These are phyloP conservation scores for Rhodotorula babjevae DNA, from an alignment of 768 basidiomycete genomes.

Conservation along the genomic window DNA sequence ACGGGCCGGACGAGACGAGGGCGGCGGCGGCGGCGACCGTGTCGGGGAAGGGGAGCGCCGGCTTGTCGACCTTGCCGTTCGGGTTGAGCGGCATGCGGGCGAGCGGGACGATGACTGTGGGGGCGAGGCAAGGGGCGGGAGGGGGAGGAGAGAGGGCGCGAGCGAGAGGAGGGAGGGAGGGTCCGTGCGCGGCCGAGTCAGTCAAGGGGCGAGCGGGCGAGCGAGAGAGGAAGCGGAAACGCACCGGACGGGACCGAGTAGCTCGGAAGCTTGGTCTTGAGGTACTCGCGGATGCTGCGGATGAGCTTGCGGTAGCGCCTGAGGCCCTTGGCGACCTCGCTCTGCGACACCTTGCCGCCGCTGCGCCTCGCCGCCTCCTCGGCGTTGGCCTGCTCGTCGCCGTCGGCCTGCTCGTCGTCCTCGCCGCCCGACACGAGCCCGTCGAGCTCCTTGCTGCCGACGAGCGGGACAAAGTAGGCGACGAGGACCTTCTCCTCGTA, in stretches of 20 bases:
- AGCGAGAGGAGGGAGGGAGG: too few species aligned
- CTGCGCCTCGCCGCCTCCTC: too few species aligned
- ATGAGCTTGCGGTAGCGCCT: slow-evolving; percentile 79
- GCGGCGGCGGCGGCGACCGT: slow-evolving; percentile 62
- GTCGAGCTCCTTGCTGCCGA: slow-evolving; percentile 58
- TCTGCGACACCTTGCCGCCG: slow-evolving; percentile 53
- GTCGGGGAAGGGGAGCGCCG: slow-evolving; percentile 95
- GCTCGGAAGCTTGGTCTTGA: slow-evolving; percentile 92
- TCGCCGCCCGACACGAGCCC: slow-evolving; percentile 56
- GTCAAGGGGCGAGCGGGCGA: background rate
- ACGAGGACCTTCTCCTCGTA: slow-evolving; percentile 99
- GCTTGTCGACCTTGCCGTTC: slow-evolving; percentile 98
- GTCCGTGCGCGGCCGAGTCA: background rate
- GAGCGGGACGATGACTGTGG: slow-evolving; percentile 83
- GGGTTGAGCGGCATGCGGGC: slow-evolving; percentile 95
- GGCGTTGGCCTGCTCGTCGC: too few species aligned
- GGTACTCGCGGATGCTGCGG: slow-evolving; percentile 85
- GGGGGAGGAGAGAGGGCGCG: too few species aligned
- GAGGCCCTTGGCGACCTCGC: slow-evolving; percentile 68
- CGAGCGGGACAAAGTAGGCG: slow-evolving; percentile 90
- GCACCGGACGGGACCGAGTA: slow-evolving; percentile 86
- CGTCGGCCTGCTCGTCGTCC: slow-evolving; percentile 54
- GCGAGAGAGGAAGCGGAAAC: slow-evolving; percentile 45
- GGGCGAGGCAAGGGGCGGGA: background rate
- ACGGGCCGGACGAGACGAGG: slow-evolving; percentile 42